Conservation (phyloP, 495 filamentous ascomycete species). For the Pyrenula massariospora region DNA sequence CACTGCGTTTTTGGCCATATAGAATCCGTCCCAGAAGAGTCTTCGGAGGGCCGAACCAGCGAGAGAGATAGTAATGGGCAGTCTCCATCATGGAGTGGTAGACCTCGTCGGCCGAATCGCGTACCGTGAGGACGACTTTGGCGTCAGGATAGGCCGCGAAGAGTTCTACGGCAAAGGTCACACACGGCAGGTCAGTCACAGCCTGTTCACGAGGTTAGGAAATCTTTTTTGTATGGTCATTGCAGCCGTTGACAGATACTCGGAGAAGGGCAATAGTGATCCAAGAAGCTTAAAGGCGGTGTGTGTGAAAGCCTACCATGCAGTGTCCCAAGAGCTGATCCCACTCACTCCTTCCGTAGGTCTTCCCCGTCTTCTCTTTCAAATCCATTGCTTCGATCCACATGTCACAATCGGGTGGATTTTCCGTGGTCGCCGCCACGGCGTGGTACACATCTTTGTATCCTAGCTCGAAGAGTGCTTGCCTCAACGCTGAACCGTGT, state of each 20-base stretch:
- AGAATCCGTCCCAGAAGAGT: background rate
- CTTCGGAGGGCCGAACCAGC: background rate
- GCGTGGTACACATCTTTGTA: conserved; percentile 8
- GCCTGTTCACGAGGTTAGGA: conserved; percentile 18
- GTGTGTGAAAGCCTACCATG: background rate
- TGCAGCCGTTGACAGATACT: conserved; percentile 3
- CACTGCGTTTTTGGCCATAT: background rate
- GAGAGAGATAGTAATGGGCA: background rate
- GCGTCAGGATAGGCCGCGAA: conserved; percentile 47
- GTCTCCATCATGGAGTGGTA: background rate
- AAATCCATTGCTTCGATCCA: conserved; percentile 6
- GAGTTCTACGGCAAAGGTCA: conserved; percentile 41
- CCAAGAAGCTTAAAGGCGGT: no score
- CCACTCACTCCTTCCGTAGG: background rate
- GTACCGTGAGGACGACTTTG: conserved; percentile 40
- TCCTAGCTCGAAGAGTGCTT: conserved; percentile 7
- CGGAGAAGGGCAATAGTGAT: background rate
- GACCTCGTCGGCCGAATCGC: conserved; percentile 17
- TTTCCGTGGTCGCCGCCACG: background rate
- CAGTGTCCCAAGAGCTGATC: background rate
- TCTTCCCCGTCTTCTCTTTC: conserved; percentile 6
- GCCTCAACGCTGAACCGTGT: background rate
- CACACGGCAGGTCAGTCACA: conserved; percentile 41
- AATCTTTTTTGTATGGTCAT: background rate
- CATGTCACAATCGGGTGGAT: conserved; percentile 7